Evolutionary conservation across 2,329 filamentous ascomycete genomes (phyloP), one percentile per base, ranked within the genome.

Genomic region (Fusarium chuoi): DNA sequence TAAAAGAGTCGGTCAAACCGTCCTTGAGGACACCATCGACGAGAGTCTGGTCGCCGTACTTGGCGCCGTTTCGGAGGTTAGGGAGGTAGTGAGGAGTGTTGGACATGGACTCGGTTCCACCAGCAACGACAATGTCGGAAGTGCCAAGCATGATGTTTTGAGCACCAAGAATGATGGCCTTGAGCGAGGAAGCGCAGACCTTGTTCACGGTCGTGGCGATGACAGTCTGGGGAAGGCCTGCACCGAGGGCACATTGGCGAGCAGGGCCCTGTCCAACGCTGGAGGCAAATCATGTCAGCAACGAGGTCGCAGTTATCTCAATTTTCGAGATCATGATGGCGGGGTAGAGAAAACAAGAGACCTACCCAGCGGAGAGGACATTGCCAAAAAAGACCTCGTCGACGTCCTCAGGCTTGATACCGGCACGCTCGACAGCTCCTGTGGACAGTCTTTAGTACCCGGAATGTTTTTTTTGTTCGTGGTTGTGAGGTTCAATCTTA

Each of bases 301-400:
- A 58, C 49, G 56, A 59, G 30, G 41, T 38, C n/a, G 38, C 33
- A 49, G 17, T 42, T 13, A 38, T 45, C 49, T 71, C 57, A 24
- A 48, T 28, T 28, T 26, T 36, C 24, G 52, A 56, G 39, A 59
- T 60, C 56, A 68, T 65, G 54, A 62, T 41, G 73, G 42, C 44
- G 64, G 60, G 65, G 60, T 57, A 56, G 39, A 24, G 39, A 44
- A 39, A 58, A 36, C 58, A 46, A 54, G 52, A 35, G 57, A 80
- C 88, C 79, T 89, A 98, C 95, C 96, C 95, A 83, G 96, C 96
- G 68, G 95, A 97, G 79, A 99, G 90, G 77, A 99, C 96, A 87
- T 99, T 99, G 84, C 96, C 96, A 82, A 98, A 97, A 88, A 96
- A 97, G 81, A 99, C 94, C 84, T 99, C 96, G 82, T 99, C 91